Conservation (phyloP, 495 filamentous ascomycete species). For the Talaromyces borbonicus region DNA sequence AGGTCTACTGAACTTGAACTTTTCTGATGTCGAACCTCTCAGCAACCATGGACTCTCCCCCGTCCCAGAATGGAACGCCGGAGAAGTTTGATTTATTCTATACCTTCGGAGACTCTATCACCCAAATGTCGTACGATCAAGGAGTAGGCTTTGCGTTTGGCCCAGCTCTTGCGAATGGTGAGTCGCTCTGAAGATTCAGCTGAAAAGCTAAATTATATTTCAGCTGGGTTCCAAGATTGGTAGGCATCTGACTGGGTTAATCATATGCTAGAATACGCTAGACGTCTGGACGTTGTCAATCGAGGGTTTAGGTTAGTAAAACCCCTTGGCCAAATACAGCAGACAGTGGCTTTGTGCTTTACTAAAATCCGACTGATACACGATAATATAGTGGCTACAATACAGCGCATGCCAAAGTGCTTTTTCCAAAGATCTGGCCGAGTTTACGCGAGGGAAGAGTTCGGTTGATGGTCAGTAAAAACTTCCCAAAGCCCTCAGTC, state of each 20-base stretch:
- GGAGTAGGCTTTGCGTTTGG: slow-evolving; percentile 59
- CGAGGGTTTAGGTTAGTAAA: slow-evolving; percentile 49
- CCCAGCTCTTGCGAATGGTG: slow-evolving; percentile 62
- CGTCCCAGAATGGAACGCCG: neutral
- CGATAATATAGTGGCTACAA: slow-evolving; percentile 55
- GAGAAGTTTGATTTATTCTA: slow-evolving; percentile 58
- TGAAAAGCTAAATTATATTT: too few species aligned
- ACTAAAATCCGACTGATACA: neutral
- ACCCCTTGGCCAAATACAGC: neutral
- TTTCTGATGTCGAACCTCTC: neutral
- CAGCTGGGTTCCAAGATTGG: neutral
- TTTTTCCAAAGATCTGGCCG: slow-evolving; percentile 50
- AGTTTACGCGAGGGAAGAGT: slow-evolving; percentile 45
- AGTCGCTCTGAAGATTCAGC: slow-evolving; percentile 12
- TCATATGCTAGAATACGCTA: slow-evolving; percentile 52
- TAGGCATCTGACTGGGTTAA: neutral
- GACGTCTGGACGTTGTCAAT: slow-evolving; percentile 59
- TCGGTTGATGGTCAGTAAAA: slow-evolving; percentile 56
- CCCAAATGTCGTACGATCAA: slow-evolving; percentile 49
- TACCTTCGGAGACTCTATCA: slow-evolving; percentile 76
- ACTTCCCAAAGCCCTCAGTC: too few species aligned
- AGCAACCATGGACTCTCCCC: neutral
- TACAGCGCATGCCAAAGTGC: slow-evolving; percentile 50
- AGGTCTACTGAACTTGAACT: neutral
- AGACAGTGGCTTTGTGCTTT: neutral